A percentile compares a stretch with the other conserved stretches of the same genome.
phyloP scores from a whole-genome alignment of 148 eudicot species.

The Fagopyrum tataricum region DNA sequence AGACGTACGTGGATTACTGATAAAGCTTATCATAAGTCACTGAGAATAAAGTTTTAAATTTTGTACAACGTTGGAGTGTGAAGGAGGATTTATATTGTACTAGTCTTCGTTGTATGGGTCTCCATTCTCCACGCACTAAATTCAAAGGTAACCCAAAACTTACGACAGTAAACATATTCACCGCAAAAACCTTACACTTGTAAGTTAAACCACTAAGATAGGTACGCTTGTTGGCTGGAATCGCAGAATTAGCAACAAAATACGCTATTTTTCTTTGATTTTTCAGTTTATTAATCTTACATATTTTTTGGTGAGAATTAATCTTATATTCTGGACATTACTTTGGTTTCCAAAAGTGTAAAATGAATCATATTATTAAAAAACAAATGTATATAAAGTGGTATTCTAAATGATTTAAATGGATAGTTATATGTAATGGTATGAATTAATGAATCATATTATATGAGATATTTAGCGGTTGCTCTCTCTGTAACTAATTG shows the following conservation, averaged over 20 bases:
- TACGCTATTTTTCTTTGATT: neutral
- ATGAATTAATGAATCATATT: no score
- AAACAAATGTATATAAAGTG: no score
- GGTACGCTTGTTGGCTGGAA: neutral
- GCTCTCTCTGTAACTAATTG: no score
- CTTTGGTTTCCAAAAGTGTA: no score
- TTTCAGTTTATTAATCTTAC: neutral
- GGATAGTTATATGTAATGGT: no score
- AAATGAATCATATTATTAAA: no score
- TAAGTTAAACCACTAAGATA: neutral
- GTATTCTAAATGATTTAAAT: no score
- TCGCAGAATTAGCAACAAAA: neutral
- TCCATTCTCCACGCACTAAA: neutral
- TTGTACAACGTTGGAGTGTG: neutral
- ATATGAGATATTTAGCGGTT: no score
- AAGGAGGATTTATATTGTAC: constrained; percentile 11
- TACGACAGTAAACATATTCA: neutral
- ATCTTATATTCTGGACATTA: no score
- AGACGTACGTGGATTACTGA: neutral
- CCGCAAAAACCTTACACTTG: neutral
- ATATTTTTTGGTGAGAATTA: no score
- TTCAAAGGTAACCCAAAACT: neutral
- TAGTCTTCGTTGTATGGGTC: neutral
- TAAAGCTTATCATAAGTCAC: neutral
- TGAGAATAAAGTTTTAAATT: no score